Evolutionary conservation across 75 land plant genomes (phyloP), one percentile per base, ranked within the genome.

Genomic region (Adiantum capillusveneris): DNA sequence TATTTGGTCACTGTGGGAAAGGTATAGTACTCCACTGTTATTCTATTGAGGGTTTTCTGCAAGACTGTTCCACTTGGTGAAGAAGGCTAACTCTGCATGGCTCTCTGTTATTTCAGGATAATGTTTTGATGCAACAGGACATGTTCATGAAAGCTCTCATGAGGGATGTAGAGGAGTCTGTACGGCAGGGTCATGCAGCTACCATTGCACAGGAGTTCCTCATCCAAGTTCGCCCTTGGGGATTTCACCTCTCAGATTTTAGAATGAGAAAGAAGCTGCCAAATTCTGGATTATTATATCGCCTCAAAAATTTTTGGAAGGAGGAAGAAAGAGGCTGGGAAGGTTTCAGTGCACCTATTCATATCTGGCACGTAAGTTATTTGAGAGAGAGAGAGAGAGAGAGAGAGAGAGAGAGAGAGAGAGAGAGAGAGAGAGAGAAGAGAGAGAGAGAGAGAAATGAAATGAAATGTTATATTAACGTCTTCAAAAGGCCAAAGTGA

Each of bases 281-380:
- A 17, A 51, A 20, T n/a, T 77, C 65, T 44, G 81, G 81, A 13
- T 24, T 82, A 29, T 31, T 75, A 22, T 41, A 42, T 30, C 79
- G 75, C 78, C 36, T 86, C 43, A 74, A 64, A 60, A 71, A 78
- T 20, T 6, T 80, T 11, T 83, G 64, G 52, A 72, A 68, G 44
- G 63, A 64, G 29, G 74, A 31, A 56, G 81, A 83, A 41, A 58
- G 72, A 42, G 85, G 78, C 48, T 60, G 72, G 68, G 57, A 67
- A 28, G 98, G 87, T 36, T 93, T 89, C 60, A 70, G 69, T 51
- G 82, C 87, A 12, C 98, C 98, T 16, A 89, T 93, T 54, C 98
- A 93, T 46, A 84, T 93, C 18, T 93, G 86, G 83, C 98, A 93
- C 80, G 98, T 93, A 50, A 28, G 68, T 14, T 31, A 7, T 34